These are phyloP conservation scores for Ceratocystis eucalypticola DNA, from an alignment of 2,329 filamentous ascomycete genomes.

Conservation along the genomic window DNA sequence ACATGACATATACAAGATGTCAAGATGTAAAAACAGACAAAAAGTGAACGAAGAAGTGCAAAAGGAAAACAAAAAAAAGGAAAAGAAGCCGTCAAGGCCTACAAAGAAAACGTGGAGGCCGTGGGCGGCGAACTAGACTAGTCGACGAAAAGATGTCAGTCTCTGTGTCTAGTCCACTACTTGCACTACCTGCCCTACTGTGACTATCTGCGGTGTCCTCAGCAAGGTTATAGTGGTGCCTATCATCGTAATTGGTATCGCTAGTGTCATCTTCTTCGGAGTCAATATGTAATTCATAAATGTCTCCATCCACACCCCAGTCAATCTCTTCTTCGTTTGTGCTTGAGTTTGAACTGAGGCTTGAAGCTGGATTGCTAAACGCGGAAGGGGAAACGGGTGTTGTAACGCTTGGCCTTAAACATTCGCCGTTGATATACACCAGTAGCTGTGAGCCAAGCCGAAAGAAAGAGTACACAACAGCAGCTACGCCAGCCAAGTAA, in stretches of 20 bases:
- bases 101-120: neutral
- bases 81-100: neutral
- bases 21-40: neutral
- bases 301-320: constrained; percentile 24
- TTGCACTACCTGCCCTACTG: constrained; percentile 24
- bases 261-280: neutral
- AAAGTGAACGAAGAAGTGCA: constrained; percentile 6
- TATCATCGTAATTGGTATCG: neutral
- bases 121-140: neutral
- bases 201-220: constrained; percentile 26
- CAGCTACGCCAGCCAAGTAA: neutral
- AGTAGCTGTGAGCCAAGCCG: constrained; percentile 7
- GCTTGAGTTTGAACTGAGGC: constrained; percentile 17
- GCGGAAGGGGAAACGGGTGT: too few species aligned
- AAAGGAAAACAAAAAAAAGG: neutral
- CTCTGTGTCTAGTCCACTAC: constrained; percentile 20
- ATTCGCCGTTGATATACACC: neutral
- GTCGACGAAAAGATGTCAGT: neutral
- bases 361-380: too few species aligned
- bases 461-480: constrained; percentile 11
- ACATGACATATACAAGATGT: neutral
- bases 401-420: neutral
- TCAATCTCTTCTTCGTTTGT: constrained; percentile 26
- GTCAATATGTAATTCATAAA: constrained; percentile 20
- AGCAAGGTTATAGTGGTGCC: constrained; percentile 9